Base-by-base conservation (phyloP, 1,284 basidiomycete species). In the Pisolithus thermaeus region DNA sequence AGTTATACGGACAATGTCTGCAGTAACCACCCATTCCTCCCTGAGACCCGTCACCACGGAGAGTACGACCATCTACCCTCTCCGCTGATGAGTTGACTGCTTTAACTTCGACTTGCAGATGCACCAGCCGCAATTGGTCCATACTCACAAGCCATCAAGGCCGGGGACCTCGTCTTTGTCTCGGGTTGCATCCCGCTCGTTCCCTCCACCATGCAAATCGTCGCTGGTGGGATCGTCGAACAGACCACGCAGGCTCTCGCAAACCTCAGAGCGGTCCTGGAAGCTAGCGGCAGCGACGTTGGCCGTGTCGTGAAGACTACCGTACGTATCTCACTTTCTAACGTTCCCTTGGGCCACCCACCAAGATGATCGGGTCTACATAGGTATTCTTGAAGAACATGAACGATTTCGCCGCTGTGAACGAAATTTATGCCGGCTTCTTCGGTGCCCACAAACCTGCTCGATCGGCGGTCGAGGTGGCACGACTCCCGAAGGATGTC, bases 381-480 rank as follows among this genome's bases (percentile, higher is more conserved):
- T 55, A 92, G 86, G 88, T 97, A 44, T 98, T 97, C 76, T 72
- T 98, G 65, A 92, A 96, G 69, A 75, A 81, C 60, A 96, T 98
- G 92, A 77, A 89, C 63, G 90, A 98, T 71, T 97, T 97, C 69
- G 83, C 68, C 12, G 75, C 79, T 50, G 85, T 97, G 67, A 99
- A 98, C 69, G 76, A 70, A 6, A 73, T 88, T 49, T 94, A 94
- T 68, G 79, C 79, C 43, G 74, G 78, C 50, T 87, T 88, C 71
- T 96, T 95, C 67, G 91, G 88, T n/a, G 76, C 82, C 48, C 89
- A 94, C 75, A 94, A 92, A 72, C 96, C 96, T 46, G 92, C 96
- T 1, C 79, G 96, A 55, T 94, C 92, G 20, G 87, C 90, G 48
- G 90, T 96, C 59, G 84, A 88, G 73, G 90, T 80, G 23, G 79